Percentiles rank a stretch among this genome's conserved stretches.
phyloP scores from a whole-genome alignment of 1,284 basidiomycete species.

The Irpex rosettiformis region DNA sequence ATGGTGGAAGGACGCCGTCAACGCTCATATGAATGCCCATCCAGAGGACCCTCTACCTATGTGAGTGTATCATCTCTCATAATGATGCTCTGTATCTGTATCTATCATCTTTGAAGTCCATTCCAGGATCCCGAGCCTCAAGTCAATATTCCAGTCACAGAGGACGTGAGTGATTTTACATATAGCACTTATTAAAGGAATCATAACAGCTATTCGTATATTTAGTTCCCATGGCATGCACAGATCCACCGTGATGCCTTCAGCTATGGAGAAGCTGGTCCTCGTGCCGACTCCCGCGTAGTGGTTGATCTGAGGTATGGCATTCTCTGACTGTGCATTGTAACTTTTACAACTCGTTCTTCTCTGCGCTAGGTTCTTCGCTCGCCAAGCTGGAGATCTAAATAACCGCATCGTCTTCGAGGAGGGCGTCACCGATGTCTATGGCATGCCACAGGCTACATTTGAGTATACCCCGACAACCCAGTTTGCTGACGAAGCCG shows the following conservation, averaged over 20 bases:
- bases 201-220: not conserved
- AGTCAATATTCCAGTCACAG: constrained; percentile 24
- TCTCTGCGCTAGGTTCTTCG: constrained; percentile 23
- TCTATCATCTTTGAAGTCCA: not conserved
- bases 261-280: constrained; percentile 26
- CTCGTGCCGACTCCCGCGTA: constrained; percentile 20
- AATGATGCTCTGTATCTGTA: too few relatives aligned
- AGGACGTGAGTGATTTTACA: constrained; percentile 6
- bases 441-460: constrained; percentile 36
- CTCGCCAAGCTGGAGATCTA: constrained; percentile 21
- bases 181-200: too few relatives aligned
- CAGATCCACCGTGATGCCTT: constrained; percentile 34
- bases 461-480: constrained; percentile 21
- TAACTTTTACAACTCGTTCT: not conserved
- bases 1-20: constrained; percentile 32
- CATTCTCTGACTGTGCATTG: not conserved
- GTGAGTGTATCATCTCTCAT: not conserved
- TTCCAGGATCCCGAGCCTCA: constrained; percentile 31
- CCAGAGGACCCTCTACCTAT: constrained; percentile 25
- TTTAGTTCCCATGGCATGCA: constrained; percentile 28
- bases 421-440: constrained; percentile 23
- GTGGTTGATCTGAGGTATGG: constrained; percentile 20
- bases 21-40: constrained; percentile 27
- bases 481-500: constrained; percentile 12
- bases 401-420: constrained; percentile 25